phyloP scores from a whole-genome alignment of 2,329 filamentous ascomycete species.

The Phialophora chinensis region DNA sequence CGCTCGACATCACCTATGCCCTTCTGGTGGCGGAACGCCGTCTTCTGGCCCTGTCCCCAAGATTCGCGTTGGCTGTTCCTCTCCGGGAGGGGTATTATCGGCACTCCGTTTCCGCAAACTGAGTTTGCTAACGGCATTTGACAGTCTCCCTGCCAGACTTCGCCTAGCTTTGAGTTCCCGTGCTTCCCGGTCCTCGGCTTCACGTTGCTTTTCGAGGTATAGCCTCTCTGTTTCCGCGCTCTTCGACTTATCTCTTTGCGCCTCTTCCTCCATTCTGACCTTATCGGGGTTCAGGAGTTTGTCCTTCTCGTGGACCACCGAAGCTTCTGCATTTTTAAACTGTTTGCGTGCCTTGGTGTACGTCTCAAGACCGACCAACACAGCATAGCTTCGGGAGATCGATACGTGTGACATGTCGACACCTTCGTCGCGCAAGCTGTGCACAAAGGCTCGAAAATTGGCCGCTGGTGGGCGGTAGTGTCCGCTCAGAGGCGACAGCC shows the following conservation, averaged over 20 bases:
- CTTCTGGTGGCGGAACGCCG: slow-evolving; percentile 41
- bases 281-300: slow-evolving; percentile 68
- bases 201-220: slow-evolving; percentile 43
- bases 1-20: slow-evolving; percentile 28
- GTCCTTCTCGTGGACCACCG: slow-evolving; percentile 61
- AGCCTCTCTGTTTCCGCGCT: slow-evolving; percentile 67
- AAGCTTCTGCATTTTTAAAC: slow-evolving; percentile 62
- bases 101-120: slow-evolving; percentile 8
- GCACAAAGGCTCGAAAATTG: slow-evolving; percentile 83
- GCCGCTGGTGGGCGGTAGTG: slow-evolving; percentile 64
- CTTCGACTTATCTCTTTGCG: slow-evolving; percentile 63
- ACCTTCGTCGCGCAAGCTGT: slow-evolving; percentile 71
- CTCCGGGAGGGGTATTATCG: neutral
- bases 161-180: slow-evolving; percentile 21
- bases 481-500: slow-evolving; percentile 64
- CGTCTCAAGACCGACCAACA: slow-evolving; percentile 80
- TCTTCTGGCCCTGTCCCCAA: slow-evolving; percentile 40
- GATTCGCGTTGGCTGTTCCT: slow-evolving; percentile 27
- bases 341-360: slow-evolving; percentile 73
- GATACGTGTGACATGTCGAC: slow-evolving; percentile 81
- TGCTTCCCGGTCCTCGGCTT: slow-evolving; percentile 22
- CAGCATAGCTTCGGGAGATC: slow-evolving; percentile 80
- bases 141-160: slow-evolving; percentile 22
- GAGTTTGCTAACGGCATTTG: slow-evolving; percentile 22
- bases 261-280: slow-evolving; percentile 54